Evolutionary conservation across 1,139 yeast genomes (phyloP), one percentile per base, ranked within the genome.

Genomic region (Candida neerlandica): DNA sequence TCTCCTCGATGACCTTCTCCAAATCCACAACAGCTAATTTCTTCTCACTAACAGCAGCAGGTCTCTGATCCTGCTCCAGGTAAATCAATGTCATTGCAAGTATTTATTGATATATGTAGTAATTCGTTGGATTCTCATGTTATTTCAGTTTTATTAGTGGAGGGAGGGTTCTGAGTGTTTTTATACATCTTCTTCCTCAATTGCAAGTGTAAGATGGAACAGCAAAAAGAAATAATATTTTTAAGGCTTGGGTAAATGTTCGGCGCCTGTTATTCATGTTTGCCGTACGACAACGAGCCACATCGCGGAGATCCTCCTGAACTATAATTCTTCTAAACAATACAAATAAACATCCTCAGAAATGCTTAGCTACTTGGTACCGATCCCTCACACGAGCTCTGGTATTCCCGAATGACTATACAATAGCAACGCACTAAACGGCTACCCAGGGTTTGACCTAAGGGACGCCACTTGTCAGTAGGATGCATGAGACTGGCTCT

Each of bases 1-100:
- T 35, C 27, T 23, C 33, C 11, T 43, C 45, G 5, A 43, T 33
- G 10, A 34, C 45, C 26, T 34, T 35, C 37, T 43, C 45, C 29
- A 43, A 34, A 35, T 43, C 45, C 7, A 18, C 27, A 9, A 15
- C 12, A 3, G 33, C n/a, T 14, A 26, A 14, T 14, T 39, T 39
- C 42, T 39, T 39, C 5, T 39, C 42, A 1, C 21, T 15, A 5
- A 29, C 26, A 14, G 9, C 21, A 5, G 41, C 26, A 14, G 9
- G n/a, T 19, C 10, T 3, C 41, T 37, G 14, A 19, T 29, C n/a
- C n/a, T 23, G 27, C 27, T 21, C 9, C 29, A 37, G 30, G 29
- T 37, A n/a, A 7, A 37, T 29, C 4, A 29, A 12, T 6, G 30
- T 19, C 41, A 37, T 37, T 9, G 29, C 12, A 21, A n/a, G 33